Evolutionary conservation across 129 eudicot species (phyloP).

Genomic region (Flaveria linearis): DNA sequence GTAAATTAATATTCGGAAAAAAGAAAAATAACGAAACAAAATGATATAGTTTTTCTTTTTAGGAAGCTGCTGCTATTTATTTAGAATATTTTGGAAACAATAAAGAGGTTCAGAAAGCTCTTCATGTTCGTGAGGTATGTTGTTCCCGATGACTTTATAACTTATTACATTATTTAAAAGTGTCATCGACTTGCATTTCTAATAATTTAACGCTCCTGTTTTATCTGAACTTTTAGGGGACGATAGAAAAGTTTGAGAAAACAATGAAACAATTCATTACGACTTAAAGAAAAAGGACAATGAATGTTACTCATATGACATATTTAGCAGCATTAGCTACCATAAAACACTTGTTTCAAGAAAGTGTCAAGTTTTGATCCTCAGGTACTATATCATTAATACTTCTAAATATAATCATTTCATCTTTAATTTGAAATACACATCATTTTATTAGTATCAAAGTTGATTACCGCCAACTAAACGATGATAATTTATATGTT

Average conservation of each 20-base stretch:
- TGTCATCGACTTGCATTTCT: background rate
- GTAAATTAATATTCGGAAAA: no score
- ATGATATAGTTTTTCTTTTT: no score
- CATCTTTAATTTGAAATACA: no score
- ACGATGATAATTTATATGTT: background rate
- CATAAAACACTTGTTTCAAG: slow-evolving; percentile 31
- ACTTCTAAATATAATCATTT: background rate
- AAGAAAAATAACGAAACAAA: no score
- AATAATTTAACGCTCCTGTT: background rate
- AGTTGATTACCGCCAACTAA: no score
- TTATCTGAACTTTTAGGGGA: slow-evolving; percentile 19
- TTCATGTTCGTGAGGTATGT: slow-evolving; percentile 46
- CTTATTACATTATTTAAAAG: background rate
- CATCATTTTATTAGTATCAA: background rate
- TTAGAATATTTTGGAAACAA: slow-evolving; percentile 24
- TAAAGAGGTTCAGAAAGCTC: slow-evolving; percentile 35
- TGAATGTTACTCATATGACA: slow-evolving; percentile 28
- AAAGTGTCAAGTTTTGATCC: slow-evolving; percentile 23
- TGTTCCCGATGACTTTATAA: background rate
- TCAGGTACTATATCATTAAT: slow-evolving; percentile 12
- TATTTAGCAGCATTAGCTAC: slow-evolving; percentile 26
- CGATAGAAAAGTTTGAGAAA: slow-evolving; percentile 22
- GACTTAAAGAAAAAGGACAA: slow-evolving; percentile 20
- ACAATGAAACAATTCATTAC: slow-evolving; percentile 33
- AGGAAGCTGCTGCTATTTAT: slow-evolving; percentile 27